phyloP scores from a whole-genome alignment of 2,329 filamentous ascomycete species.

The Diplodia scrobiculata region DNA sequence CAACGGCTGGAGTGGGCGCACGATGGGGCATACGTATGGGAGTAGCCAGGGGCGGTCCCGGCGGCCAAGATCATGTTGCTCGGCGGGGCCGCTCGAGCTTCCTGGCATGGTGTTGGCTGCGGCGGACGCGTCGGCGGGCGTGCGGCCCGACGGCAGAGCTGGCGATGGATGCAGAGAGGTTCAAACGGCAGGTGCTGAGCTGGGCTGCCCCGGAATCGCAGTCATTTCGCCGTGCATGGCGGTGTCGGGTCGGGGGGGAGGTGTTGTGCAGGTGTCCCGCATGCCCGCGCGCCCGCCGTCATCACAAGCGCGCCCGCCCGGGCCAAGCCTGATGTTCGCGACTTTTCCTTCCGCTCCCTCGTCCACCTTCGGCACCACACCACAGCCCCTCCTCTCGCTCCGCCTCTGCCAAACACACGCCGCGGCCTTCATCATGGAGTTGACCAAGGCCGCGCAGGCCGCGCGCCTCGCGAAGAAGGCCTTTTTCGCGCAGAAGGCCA shows the following conservation, averaged over 20 bases:
- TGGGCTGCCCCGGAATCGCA: background rate
- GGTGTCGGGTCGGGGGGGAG: slow-evolving; percentile 8
- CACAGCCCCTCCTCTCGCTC: background rate
- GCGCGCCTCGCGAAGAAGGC: background rate
- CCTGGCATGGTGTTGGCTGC: slow-evolving; percentile 13
- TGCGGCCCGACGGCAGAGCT: background rate
- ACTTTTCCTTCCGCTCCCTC: slow-evolving; percentile 13
- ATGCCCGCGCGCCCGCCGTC: slow-evolving; percentile 13
- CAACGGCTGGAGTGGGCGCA: background rate
- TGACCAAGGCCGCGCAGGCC: background rate
- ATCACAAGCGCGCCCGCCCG: slow-evolving; percentile 26
- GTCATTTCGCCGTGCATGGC: slow-evolving; percentile 14
- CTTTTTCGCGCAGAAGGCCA: background rate
- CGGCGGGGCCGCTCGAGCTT: slow-evolving; percentile 18
- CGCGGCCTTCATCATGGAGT: slow-evolving; percentile 3
- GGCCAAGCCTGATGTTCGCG: slow-evolving; percentile 21
- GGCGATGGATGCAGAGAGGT: background rate
- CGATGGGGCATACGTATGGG: slow-evolving; percentile 38
- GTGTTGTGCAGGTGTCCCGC: slow-evolving; percentile 12
- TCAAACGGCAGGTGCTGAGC: background rate
- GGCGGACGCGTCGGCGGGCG: background rate
- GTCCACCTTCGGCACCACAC: background rate
- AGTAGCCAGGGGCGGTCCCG: slow-evolving; percentile 46
- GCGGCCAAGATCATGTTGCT: slow-evolving; percentile 30
- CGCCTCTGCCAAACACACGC: background rate